These are phyloP conservation scores for Paramecium pentaurelia DNA, from an alignment of 73 alveolate genomes.

Conservation along the genomic window DNA sequence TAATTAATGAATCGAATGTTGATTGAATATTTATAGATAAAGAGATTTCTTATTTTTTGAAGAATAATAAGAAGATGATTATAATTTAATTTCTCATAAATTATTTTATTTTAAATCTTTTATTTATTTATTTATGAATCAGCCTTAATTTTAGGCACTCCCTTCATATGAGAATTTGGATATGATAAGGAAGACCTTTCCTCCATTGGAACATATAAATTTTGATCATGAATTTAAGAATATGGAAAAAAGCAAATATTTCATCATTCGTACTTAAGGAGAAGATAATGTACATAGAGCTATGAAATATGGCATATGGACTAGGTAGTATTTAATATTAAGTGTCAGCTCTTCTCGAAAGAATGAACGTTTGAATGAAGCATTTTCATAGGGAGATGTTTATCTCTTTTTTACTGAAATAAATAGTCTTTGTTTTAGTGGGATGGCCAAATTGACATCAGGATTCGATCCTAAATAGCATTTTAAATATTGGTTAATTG, in stretches of 20 bases:
- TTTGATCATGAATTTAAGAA: neutral
- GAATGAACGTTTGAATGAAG: constrained; percentile 43
- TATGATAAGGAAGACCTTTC: constrained; percentile 16
- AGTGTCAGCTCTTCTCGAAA: constrained; percentile 13
- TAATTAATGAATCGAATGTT: neutral
- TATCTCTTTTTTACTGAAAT: constrained; percentile 32
- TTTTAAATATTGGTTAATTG: constrained; percentile 38
- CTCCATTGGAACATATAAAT: neutral
- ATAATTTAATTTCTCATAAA: neutral
- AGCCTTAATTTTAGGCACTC: neutral
- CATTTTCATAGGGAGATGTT: constrained; percentile 46
- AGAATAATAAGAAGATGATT: neutral
- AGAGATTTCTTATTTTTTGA: neutral
- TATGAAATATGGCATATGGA: constrained; percentile 54
- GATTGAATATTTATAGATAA: neutral
- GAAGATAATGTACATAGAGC: constrained; percentile 48
- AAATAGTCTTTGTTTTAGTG: constrained; percentile 28
- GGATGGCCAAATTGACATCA: constrained; percentile 27
- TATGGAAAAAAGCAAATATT: constrained; percentile 21
- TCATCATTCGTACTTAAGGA: constrained; percentile 38
- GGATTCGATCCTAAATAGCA: constrained; percentile 9
- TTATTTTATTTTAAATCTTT: neutral
- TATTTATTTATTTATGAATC: neutral
- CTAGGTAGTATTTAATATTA: neutral
- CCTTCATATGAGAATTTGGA: neutral